Percentiles rank a stretch among this genome's conserved stretches.
Conservation (phyloP, 805 yeast species). For the Candida hungchunana region DNA sequence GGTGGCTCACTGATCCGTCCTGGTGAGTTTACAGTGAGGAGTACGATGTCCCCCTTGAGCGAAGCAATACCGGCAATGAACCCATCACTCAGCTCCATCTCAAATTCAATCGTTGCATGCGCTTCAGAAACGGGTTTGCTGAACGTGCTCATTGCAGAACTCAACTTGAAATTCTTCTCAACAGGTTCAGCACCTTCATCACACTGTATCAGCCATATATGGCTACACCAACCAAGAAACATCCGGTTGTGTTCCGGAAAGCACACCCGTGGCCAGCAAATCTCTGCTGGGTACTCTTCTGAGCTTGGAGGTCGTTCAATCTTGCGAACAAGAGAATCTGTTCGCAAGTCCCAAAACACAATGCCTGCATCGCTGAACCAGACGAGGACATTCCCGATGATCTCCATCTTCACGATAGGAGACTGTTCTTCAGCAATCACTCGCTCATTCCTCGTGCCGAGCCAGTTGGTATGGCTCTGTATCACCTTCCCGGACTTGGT, state of each 20-base stretch:
- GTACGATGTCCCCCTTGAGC: conserved; percentile 69
- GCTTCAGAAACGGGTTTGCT: conserved; percentile 36
- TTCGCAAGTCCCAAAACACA: conserved; percentile 53
- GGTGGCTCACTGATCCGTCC: conserved; percentile 46
- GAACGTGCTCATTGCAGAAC: conserved; percentile 44
- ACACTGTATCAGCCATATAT: conserved; percentile 65
- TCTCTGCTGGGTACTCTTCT: conserved; percentile 60
- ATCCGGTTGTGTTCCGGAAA: conserved; percentile 62
- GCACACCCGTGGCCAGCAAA: conserved; percentile 78
- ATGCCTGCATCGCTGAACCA: conserved; percentile 89
- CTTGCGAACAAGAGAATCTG: conserved; percentile 44
- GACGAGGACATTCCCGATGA: conserved; percentile 59
- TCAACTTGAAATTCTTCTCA: conserved; percentile 22
- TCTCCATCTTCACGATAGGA: conserved; percentile 64
- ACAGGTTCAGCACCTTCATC: conserved; percentile 22
- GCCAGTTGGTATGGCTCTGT: conserved; percentile 77
- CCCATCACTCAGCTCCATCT: conserved; percentile 33
- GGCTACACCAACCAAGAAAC: conserved; percentile 78
- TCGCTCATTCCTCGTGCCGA: conserved; percentile 74
- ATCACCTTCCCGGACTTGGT: conserved; percentile 85
- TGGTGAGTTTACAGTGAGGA: conserved; percentile 47
- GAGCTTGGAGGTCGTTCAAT: conserved; percentile 53
- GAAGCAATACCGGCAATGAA: conserved; percentile 74
- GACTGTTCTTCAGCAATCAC: conserved; percentile 51
- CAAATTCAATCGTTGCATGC: conserved; percentile 41